Evolutionary conservation across 257 asterid genomes (phyloP).

Genomic region (Vinca minor): DNA sequence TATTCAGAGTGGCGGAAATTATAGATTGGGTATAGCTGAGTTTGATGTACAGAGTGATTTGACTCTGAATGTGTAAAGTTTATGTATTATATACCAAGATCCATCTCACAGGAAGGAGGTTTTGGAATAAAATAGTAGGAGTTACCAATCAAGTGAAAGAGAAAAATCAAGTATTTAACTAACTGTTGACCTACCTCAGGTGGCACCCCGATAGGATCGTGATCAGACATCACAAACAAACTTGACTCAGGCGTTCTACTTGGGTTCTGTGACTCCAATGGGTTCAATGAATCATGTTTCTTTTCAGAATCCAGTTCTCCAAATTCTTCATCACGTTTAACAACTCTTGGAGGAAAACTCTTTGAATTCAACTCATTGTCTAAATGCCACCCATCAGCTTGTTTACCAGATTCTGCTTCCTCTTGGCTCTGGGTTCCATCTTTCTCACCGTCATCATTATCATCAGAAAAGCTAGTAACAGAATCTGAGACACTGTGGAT

Average conservation of each 20-base stretch:
- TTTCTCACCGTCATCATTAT: constrained; percentile 68
- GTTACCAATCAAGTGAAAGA: background rate
- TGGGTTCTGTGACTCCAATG: constrained; percentile 32
- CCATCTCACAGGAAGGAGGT: too few relatives aligned
- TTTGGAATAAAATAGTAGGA: background rate
- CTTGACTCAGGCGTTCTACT: constrained; percentile 42
- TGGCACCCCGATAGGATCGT: constrained; percentile 65
- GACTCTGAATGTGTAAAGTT: too few relatives aligned
- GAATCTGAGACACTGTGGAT: constrained; percentile 58
- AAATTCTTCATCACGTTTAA: constrained; percentile 39
- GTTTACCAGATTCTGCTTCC: constrained; percentile 38
- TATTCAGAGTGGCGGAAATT: too few relatives aligned
- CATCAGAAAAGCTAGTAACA: constrained; percentile 69
- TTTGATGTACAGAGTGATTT: too few relatives aligned
- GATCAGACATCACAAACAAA: constrained; percentile 45
- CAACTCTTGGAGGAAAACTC: constrained; percentile 44
- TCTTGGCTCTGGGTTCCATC: constrained; percentile 46
- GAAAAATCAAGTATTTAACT: background rate
- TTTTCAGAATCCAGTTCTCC: constrained; percentile 36
- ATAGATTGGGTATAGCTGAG: too few relatives aligned
- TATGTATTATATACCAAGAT: too few relatives aligned
- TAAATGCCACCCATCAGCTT: constrained; percentile 50
- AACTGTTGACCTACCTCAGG: constrained; percentile 58
- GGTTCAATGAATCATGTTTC: constrained; percentile 27
- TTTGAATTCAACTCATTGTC: constrained; percentile 57